Base-by-base conservation (phyloP, 176 grass and related monocot genomes). In the Thalia dealbata region DNA sequence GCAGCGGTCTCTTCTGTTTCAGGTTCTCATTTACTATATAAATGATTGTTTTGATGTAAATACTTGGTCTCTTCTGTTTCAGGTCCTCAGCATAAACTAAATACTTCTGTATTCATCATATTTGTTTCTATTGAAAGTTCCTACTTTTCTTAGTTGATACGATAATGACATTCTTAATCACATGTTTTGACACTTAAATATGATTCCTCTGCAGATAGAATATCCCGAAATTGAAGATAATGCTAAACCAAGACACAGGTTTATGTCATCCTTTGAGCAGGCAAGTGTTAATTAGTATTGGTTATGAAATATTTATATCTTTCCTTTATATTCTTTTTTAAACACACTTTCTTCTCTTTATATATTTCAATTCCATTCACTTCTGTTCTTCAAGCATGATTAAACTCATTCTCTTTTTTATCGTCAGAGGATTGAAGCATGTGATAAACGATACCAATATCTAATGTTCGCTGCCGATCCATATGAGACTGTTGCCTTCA, bases 231-330 rank as follows among this genome's bases (percentile, higher is more conserved):
- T 99, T 3, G 90, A 99, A 86, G 95, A 99, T 62, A 99, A 87
- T 50, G 64, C 50, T 71, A 99, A 99, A 51, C 95, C 95, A 68
- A 81, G 90, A 27, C 95, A 99, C 74, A 87, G 90, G 67, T 99
- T 99, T 59, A 99, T 99, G 95, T 90, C 95, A 25, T 93, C 90
- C 18, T 99, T 93, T 79, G 95, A 93, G 85, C 95, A 99, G 89
- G 93, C 89, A 77, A 84, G 35, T 68, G 65, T 5, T 67, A 43
- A 14, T 19, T 9, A 38, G n/a, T n/a, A n/a, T n/a, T n/a, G n/a
- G n/a, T n/a, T n/a, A n/a, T n/a, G n/a, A n/a, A n/a, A n/a, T n/a
- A n/a, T n/a, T n/a, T n/a, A n/a, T n/a, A n/a, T n/a, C n/a, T n/a
- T n/a, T n/a, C n/a, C n/a, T 52, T 29, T 18, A 3, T 29, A 28